phyloP scores from a whole-genome alignment of 495 filamentous ascomycete genomes.

The Talaromyces wortmannii region DNA sequence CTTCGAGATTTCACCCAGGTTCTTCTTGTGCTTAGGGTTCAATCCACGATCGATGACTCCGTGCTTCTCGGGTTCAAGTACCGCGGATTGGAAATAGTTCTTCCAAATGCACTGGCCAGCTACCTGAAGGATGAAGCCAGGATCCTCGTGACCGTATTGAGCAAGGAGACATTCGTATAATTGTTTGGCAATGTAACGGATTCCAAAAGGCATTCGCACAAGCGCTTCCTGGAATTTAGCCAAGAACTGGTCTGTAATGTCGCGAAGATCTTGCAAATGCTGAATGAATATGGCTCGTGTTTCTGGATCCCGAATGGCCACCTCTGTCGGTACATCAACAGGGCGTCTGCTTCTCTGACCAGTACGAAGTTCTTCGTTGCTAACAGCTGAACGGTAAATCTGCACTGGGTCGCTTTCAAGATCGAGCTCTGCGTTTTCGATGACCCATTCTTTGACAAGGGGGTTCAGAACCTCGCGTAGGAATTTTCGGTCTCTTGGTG shows the following conservation, averaged over 20 bases:
- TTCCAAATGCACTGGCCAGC: slow-evolving; percentile 89
- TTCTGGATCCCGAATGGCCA: slow-evolving; percentile 89
- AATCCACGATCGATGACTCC: slow-evolving; percentile 84
- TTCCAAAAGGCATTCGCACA: slow-evolving; percentile 85
- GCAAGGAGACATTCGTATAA: slow-evolving; percentile 70
- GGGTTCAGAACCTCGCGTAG: slow-evolving; percentile 77
- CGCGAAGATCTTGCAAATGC: slow-evolving; percentile 85
- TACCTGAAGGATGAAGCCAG: slow-evolving; percentile 70
- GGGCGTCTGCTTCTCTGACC: slow-evolving; percentile 72
- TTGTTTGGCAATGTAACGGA: slow-evolving; percentile 82
- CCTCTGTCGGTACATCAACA: slow-evolving; percentile 77
- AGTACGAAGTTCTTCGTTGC: slow-evolving; percentile 92
- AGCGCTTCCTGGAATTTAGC: slow-evolving; percentile 71
- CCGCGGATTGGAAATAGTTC: slow-evolving; percentile 84
- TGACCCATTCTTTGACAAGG: slow-evolving; percentile 77
- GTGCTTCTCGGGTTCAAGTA: slow-evolving; percentile 79
- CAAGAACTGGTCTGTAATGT: slow-evolving; percentile 89
- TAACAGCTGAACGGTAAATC: slow-evolving; percentile 90
- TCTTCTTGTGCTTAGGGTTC: slow-evolving; percentile 87
- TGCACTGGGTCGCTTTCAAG: slow-evolving; percentile 97
- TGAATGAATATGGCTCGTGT: slow-evolving; percentile 88
- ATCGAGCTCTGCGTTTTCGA: slow-evolving; percentile 84
- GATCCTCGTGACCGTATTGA: slow-evolving; percentile 73
- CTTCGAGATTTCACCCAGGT: slow-evolving; percentile 85
- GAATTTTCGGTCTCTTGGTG: slow-evolving; percentile 87